These are phyloP conservation scores for Sporobolomyces roseus DNA, from an alignment of 768 basidiomycete genomes.

Conservation along the genomic window DNA sequence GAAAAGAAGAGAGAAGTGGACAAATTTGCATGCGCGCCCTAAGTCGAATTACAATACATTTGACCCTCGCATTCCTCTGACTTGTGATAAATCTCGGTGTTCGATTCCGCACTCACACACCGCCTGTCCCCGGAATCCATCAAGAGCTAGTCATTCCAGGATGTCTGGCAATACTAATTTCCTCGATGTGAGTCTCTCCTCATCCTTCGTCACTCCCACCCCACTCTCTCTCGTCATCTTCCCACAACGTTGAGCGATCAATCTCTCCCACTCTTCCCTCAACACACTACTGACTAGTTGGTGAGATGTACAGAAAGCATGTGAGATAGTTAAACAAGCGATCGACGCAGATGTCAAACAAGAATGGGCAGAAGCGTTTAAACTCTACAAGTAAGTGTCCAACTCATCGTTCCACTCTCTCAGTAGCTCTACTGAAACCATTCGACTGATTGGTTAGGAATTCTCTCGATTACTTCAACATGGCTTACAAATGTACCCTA, in stretches of 20 bases:
- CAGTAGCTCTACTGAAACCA: background rate
- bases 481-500: conserved; percentile 76
- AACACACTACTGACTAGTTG: background rate
- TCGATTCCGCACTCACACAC: too few relatives aligned
- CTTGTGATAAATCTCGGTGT: too few relatives aligned
- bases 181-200: conserved; percentile 47
- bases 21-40: background rate
- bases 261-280: background rate
- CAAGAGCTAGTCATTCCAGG: background rate
- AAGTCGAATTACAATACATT: too few relatives aligned
- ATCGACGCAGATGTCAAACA: conserved; percentile 69
- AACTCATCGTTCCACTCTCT: background rate
- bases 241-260: conserved; percentile 40
- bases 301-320: conserved; percentile 24
- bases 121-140: too few relatives aligned
- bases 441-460: conserved; percentile 61
- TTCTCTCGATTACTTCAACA: conserved; percentile 96
- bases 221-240: background rate
- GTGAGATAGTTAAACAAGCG: conserved; percentile 71
- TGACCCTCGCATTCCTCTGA: too few relatives aligned
- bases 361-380: conserved; percentile 92
- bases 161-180: conserved; percentile 48
- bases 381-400: conserved; percentile 47
- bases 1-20: background rate
- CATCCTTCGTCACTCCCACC: background rate